Evolutionary conservation across 352 stramenopile genomes (phyloP).

Genomic region (Blastocystis sp.): DNA sequence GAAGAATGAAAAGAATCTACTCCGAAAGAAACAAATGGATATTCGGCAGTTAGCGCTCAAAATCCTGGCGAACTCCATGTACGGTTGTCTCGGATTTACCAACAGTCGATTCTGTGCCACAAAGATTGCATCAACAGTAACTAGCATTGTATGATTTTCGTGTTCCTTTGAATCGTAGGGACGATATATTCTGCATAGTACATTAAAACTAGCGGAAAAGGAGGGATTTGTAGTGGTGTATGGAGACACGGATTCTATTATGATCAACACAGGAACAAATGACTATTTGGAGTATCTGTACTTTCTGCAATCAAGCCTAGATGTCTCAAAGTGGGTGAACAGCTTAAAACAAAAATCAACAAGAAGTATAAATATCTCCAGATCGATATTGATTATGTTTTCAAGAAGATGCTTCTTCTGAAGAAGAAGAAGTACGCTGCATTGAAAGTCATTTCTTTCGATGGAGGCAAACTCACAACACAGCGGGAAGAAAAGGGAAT

Average conservation of each 20-base stretch:
- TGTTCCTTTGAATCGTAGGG: constrained; percentile 71
- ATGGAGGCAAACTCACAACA: not conserved
- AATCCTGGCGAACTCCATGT: constrained; percentile 99
- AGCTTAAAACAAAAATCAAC: constrained; percentile 96
- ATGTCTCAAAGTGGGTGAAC: constrained; percentile 71
- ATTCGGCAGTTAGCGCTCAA: constrained; percentile 99
- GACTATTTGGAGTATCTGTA: constrained; percentile 75
- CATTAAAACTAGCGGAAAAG: constrained; percentile 92
- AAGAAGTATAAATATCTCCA: constrained; percentile 95
- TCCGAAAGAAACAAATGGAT: constrained; percentile 84
- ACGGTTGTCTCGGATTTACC: constrained; percentile 97
- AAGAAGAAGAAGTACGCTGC: constrained; percentile 99
- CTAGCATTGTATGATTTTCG: constrained; percentile 66
- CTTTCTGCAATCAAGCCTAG: not conserved
- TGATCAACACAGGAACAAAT: constrained; percentile 84
- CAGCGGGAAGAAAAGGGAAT: constrained; percentile 94
- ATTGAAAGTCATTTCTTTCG: constrained; percentile 72
- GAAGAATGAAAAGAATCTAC: constrained; percentile 82
- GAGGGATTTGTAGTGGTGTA: constrained; percentile 92
- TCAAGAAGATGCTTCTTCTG: constrained; percentile 95
- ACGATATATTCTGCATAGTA: constrained; percentile 91
- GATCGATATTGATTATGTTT: constrained; percentile 98
- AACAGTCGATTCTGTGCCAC: constrained; percentile 96
- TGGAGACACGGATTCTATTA: constrained; percentile 99
- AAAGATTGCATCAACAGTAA: constrained; percentile 96